These are phyloP conservation scores for Sarcomyxa edulis DNA, from an alignment of 768 basidiomycete species.

Conservation along the genomic window DNA sequence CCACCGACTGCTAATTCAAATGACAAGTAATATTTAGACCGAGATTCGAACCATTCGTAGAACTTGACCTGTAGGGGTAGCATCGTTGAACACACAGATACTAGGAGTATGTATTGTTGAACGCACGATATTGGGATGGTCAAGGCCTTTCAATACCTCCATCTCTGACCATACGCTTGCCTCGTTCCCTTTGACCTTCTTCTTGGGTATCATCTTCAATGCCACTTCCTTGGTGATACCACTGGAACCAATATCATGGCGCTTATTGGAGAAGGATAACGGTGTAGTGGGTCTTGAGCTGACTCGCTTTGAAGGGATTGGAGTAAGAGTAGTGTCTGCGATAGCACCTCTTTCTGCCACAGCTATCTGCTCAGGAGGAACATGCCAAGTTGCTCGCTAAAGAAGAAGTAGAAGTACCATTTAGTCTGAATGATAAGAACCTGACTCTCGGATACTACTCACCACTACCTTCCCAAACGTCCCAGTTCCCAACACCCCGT, in stretches of 20 bases:
- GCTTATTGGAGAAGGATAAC: too few species aligned
- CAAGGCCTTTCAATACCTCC: slow-evolving; percentile 82
- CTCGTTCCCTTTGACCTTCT: slow-evolving; percentile 91
- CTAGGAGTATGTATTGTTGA: not conserved
- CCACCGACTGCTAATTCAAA: slow-evolving; percentile 94
- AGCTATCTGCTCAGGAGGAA: slow-evolving; percentile 53
- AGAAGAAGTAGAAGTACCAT: not conserved
- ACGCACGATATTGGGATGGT: slow-evolving; percentile 85
- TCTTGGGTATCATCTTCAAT: slow-evolving; percentile 90
- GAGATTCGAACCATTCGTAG: slow-evolving; percentile 94
- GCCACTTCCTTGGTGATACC: slow-evolving; percentile 68
- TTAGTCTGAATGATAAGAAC: not conserved
- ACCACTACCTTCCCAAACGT: slow-evolving; percentile 92
- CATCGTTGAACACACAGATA: not conserved
- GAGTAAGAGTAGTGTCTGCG: slow-evolving; percentile 22
- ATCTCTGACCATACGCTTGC: slow-evolving; percentile 89
- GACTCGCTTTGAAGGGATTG: too few species aligned
- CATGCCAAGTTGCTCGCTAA: slow-evolving; percentile 74
- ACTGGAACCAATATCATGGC: too few species aligned
- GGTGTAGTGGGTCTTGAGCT: too few species aligned
- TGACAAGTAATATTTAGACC: slow-evolving; percentile 91
- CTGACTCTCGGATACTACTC: slow-evolving; percentile 8
- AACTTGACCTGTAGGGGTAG: slow-evolving; percentile 91
- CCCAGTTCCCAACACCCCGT: slow-evolving; percentile 72
- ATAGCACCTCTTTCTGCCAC: slow-evolving; percentile 57